Evolutionary conservation across 768 basidiomycete species (phyloP), one percentile per base, ranked within the genome.

Genomic region (Holtermannia corniformis): DNA sequence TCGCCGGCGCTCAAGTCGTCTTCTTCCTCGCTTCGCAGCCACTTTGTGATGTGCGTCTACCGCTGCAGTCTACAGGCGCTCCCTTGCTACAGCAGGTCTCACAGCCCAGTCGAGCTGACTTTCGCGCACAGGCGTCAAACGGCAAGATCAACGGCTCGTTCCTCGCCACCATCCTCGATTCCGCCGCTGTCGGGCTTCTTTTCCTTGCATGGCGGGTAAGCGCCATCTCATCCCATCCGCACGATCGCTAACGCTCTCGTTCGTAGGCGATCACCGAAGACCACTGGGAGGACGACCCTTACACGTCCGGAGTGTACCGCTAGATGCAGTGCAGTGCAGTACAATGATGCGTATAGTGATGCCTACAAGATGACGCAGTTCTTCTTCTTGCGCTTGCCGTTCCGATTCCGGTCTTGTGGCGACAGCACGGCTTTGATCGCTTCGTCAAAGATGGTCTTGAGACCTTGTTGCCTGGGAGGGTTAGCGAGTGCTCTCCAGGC

Each of bases 61-160:
- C 21, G 19, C n/a, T 20, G 19, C 16, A 21, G 11, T 44, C 43
- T 19, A 52, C 16, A 49, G 28, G n/a, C 44, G 4, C 2, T 21
- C 24, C 26, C 14, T n/a, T 16, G 3, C n/a, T 10, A 14, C 4
- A 21, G 5, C 20, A 20, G 28, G 16, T 13, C 20, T 32, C 24
- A 20, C 50, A 23, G 16, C 7, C 47, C 32, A 49, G n/a, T 41
- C 14, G 24, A 40, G 49, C 46, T 57, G 37, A 49, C 37, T n/a
- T 21, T 10, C n/a, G n/a, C n/a, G 14, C 10, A 14, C 49, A 73
- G 70, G 60, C 62, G 19, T 70, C 87, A 16, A 76, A 79, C 52
- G 70, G 73, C 25, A 85, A 82, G 69, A 75, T 95, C 19, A 93
- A 96, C 72, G 87, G 87, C 3, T 82, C 84, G 2, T 93, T 95